These are phyloP conservation scores for Exophiala bonariae DNA, from an alignment of 2,329 filamentous ascomycete species.

Conservation along the genomic window DNA sequence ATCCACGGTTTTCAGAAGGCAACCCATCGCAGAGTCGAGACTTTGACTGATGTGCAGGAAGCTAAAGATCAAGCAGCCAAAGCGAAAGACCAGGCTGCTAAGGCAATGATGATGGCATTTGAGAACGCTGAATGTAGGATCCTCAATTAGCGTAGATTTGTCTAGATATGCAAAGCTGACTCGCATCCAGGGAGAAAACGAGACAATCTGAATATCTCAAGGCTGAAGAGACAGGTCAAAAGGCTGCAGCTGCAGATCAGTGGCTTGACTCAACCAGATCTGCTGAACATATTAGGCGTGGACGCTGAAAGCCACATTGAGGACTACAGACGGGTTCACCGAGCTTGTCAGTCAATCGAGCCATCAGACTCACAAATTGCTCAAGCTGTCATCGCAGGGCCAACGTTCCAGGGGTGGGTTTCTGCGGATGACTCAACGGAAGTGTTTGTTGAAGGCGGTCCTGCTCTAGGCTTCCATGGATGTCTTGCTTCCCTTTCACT, in stretches of 20 bases:
- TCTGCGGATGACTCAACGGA: neutral
- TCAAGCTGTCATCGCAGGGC: neutral
- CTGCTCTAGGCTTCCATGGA: neutral
- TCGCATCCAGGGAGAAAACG: slow-evolving; percentile 6
- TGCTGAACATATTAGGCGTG: slow-evolving; percentile 7
- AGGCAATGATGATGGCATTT: slow-evolving; percentile 1
- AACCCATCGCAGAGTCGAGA: slow-evolving; percentile 3
- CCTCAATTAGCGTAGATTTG: neutral
- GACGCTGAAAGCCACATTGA: slow-evolving; percentile 1
- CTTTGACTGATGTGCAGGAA: slow-evolving; percentile 6
- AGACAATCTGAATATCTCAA: slow-evolving; percentile 6
- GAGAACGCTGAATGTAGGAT: slow-evolving; percentile 12
- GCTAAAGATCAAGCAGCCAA: slow-evolving; percentile 1
- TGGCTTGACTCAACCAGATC: slow-evolving; percentile 6
- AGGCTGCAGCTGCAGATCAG: neutral
- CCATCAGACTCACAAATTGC: slow-evolving; percentile 7
- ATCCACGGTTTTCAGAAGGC: slow-evolving; percentile 3
- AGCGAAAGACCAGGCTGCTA: too few species aligned
- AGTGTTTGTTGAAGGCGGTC: slow-evolving; percentile 11
- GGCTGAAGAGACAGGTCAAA: slow-evolving; percentile 9
- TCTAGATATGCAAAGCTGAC: neutral
- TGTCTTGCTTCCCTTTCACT: slow-evolving; percentile 6
- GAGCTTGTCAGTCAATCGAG: slow-evolving; percentile 4
- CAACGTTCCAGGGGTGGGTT: slow-evolving; percentile 9
- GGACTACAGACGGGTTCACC: slow-evolving; percentile 5